phyloP scores from a whole-genome alignment of 352 stramenopile genomes.

The Phytopythium delawarense region DNA sequence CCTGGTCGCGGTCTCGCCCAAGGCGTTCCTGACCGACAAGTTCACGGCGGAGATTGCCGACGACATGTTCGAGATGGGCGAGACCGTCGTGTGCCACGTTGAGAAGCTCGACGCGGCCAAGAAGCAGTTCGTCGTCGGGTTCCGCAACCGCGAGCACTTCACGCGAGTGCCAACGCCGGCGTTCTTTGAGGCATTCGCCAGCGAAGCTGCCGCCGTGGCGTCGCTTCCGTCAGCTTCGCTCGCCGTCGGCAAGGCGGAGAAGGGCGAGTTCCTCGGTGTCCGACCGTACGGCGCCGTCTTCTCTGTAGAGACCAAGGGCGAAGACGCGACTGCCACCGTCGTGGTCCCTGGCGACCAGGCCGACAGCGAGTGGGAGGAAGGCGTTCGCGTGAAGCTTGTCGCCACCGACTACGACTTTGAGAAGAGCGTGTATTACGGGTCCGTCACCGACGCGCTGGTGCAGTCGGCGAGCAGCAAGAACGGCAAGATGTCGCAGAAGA shows the following conservation, averaged over 20 bases:
- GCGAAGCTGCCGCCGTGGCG: constrained; percentile 22
- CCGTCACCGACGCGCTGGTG: constrained; percentile 41
- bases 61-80: constrained; percentile 79
- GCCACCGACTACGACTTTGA: constrained; percentile 85
- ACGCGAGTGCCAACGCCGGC: constrained; percentile 27
- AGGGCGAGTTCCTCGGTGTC: constrained; percentile 79
- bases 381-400: constrained; percentile 63
- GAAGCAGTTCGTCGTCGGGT: constrained; percentile 79
- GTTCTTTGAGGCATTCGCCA: constrained; percentile 58
- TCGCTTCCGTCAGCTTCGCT: constrained; percentile 17
- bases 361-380: constrained; percentile 46
- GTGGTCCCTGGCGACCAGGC: constrained; percentile 49
- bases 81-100: constrained; percentile 80
- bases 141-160: constrained; percentile 39
- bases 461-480: constrained; percentile 61
- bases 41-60: constrained; percentile 70
- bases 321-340: constrained; percentile 59
- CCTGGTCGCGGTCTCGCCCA: constrained; percentile 73
- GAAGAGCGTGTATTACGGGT: constrained; percentile 78
- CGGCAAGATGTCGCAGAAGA: constrained; percentile 60
- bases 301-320: constrained; percentile 42
- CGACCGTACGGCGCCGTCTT: constrained; percentile 87
- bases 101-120: constrained; percentile 72
- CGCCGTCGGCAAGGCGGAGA: constrained; percentile 66
- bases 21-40: constrained; percentile 71